A percentile compares a stretch with the other conserved stretches of the same genome.
Conservation (phyloP, 2,329 filamentous ascomycete genomes). For the Sclerotinia glacialis region DNA sequence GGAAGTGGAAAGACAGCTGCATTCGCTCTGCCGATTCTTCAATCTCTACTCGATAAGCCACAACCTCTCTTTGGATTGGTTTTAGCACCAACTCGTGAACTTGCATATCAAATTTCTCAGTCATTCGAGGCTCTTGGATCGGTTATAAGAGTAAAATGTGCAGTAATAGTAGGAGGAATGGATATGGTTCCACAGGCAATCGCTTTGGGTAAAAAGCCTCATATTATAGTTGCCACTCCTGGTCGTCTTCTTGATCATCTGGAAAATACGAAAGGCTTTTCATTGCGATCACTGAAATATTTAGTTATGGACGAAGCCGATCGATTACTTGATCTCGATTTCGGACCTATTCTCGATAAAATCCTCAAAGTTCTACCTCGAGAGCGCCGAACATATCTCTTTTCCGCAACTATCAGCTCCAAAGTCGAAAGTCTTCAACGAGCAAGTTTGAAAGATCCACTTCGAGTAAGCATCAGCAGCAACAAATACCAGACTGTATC, state of each 20-base stretch:
- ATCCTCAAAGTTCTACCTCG: slow-evolving; percentile 84
- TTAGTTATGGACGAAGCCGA: slow-evolving; percentile 96
- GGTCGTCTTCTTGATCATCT: slow-evolving; percentile 87
- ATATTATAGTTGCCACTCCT: slow-evolving; percentile 89
- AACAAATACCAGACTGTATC: slow-evolving; percentile 90
- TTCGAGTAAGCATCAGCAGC: slow-evolving; percentile 76
- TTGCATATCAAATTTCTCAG: slow-evolving; percentile 87
- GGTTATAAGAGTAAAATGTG: slow-evolving; percentile 81
- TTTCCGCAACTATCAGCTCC: slow-evolving; percentile 89
- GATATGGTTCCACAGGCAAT: slow-evolving; percentile 94
- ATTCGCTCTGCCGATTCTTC: slow-evolving; percentile 89
- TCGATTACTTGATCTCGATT: slow-evolving; percentile 87
- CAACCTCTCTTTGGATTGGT: slow-evolving; percentile 85
- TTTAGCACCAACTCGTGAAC: slow-evolving; percentile 86
- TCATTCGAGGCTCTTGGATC: slow-evolving; percentile 84
- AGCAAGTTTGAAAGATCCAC: slow-evolving; percentile 79
- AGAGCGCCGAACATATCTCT: slow-evolving; percentile 79
- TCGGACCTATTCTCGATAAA: slow-evolving; percentile 88
- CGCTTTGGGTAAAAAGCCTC: slow-evolving; percentile 90
- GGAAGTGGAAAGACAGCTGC: slow-evolving; percentile 95
- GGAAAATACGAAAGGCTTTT: slow-evolving; percentile 96
- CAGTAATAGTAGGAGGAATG: slow-evolving; percentile 87
- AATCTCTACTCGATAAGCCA: slow-evolving; percentile 84
- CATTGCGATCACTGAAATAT: slow-evolving; percentile 75
- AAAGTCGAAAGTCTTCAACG: slow-evolving; percentile 92